Evolutionary conservation across 805 yeast genomes (phyloP).

Genomic region (Metschnikowia matae): DNA sequence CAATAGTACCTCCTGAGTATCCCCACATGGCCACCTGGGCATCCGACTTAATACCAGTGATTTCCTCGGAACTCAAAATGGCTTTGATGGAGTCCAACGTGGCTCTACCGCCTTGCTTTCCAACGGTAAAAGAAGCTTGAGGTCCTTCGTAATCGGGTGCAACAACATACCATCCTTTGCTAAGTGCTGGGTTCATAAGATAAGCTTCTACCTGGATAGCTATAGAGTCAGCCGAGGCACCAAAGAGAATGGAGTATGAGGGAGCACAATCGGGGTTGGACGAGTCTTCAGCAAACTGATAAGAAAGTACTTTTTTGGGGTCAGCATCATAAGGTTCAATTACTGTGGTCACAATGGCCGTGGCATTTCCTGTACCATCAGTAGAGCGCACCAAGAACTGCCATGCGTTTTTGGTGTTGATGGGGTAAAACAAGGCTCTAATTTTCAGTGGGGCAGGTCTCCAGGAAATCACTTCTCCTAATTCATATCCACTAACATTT

Average conservation of each 20-base stretch:
- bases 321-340: slow-evolving; percentile 22
- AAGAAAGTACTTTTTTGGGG: slow-evolving; percentile 19
- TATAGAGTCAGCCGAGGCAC: slow-evolving; percentile 11
- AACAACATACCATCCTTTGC: slow-evolving; percentile 31
- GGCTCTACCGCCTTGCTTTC: slow-evolving; percentile 27
- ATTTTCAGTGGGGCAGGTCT: slow-evolving; percentile 6
- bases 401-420: slow-evolving; percentile 14
- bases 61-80: slow-evolving; percentile 15
- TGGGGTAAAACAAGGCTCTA: slow-evolving; percentile 5
- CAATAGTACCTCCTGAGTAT: slow-evolving; percentile 36
- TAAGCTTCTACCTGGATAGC: slow-evolving; percentile 16
- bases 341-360: slow-evolving; percentile 21
- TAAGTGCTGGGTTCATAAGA: slow-evolving; percentile 12
- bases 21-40: slow-evolving; percentile 31
- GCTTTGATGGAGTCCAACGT: slow-evolving; percentile 31
- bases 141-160: slow-evolving; percentile 36
- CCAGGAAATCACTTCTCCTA: slow-evolving; percentile 10
- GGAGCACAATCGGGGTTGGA: slow-evolving; percentile 20
- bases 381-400: slow-evolving; percentile 24
- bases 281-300: slow-evolving; percentile 21
- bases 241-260: slow-evolving; percentile 19
- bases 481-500: slow-evolving; percentile 1
- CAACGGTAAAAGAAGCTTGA: slow-evolving; percentile 28
- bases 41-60: slow-evolving; percentile 18
- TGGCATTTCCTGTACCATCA: slow-evolving; percentile 18